Conservation (phyloP, 1,139 yeast species). For the Magnusiomyces paraingens region DNA sequence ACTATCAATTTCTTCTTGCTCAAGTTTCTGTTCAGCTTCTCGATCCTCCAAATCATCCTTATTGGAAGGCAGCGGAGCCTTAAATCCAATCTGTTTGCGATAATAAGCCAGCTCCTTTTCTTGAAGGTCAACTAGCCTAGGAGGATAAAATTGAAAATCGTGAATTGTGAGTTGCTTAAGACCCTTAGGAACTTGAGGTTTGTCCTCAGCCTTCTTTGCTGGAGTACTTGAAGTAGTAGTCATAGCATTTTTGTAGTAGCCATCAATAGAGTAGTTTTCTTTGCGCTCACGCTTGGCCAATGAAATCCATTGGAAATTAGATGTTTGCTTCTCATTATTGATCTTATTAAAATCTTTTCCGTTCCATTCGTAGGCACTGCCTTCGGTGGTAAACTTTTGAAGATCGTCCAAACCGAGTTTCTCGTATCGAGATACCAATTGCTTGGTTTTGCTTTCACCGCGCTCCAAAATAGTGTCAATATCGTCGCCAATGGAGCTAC, state of each 20-base stretch:
- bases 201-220: slow-evolving; percentile 37
- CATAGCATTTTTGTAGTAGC: slow-evolving; percentile 76
- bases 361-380: slow-evolving; percentile 93
- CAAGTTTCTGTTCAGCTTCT: slow-evolving; percentile 51
- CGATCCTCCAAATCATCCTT: slow-evolving; percentile 44
- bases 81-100: slow-evolving; percentile 66
- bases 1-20: slow-evolving; percentile 63
- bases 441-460: slow-evolving; percentile 78
- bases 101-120: slow-evolving; percentile 74
- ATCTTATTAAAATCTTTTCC: slow-evolving; percentile 81
- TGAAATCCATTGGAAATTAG: slow-evolving; percentile 57
- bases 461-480: slow-evolving; percentile 69
- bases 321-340: slow-evolving; percentile 28
- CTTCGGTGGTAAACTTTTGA: slow-evolving; percentile 81
- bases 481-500: slow-evolving; percentile 51
- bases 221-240: slow-evolving; percentile 23
- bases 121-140: slow-evolving; percentile 54
- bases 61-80: slow-evolving; percentile 51
- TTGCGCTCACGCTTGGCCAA: slow-evolving; percentile 87
- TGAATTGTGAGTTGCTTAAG: slow-evolving; percentile 60
- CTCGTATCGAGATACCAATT: slow-evolving; percentile 70
- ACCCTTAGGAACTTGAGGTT: slow-evolving; percentile 25
- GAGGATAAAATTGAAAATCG: slow-evolving; percentile 86
- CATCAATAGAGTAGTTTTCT: slow-evolving; percentile 82
- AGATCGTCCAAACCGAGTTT: slow-evolving; percentile 85